Evolutionary conservation across 257 asterid genomes (phyloP).

Genomic region (Nicotiana paniculata): DNA sequence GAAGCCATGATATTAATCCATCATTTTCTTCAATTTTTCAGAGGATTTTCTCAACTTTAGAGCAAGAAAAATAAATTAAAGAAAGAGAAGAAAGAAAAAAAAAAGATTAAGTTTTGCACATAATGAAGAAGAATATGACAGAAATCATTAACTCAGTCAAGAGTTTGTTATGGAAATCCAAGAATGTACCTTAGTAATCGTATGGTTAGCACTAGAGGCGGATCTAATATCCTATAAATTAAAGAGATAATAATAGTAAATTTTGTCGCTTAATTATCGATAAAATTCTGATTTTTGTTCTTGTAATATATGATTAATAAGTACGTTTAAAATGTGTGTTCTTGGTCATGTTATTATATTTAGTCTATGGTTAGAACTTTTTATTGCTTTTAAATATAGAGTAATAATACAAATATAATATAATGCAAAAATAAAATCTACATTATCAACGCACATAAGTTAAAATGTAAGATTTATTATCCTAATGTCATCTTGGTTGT

Average conservation of each 20-base stretch:
- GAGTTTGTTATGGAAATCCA: background rate
- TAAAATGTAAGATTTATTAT: no score
- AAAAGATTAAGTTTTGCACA: background rate
- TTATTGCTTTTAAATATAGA: no score
- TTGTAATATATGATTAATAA: no score
- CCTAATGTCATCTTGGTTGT: no score
- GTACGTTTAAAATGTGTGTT: no score
- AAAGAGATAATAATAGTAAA: background rate
- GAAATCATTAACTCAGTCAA: background rate
- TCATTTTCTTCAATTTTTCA: background rate
- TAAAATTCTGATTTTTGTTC: background rate
- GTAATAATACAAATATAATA: no score
- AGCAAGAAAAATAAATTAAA: background rate
- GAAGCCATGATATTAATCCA: conserved; percentile 1
- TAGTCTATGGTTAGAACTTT: no score
- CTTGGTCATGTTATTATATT: no score
- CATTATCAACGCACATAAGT: no score
- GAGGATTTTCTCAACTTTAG: background rate
- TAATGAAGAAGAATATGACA: background rate
- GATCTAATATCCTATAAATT: background rate
- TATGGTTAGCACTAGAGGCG: background rate
- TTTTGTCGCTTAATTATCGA: background rate
- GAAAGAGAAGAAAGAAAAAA: background rate
- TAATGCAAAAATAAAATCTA: no score
- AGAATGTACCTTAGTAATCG: background rate